Conservation (phyloP, 257 asterid species). For the Nicotiana benthamiana region DNA sequence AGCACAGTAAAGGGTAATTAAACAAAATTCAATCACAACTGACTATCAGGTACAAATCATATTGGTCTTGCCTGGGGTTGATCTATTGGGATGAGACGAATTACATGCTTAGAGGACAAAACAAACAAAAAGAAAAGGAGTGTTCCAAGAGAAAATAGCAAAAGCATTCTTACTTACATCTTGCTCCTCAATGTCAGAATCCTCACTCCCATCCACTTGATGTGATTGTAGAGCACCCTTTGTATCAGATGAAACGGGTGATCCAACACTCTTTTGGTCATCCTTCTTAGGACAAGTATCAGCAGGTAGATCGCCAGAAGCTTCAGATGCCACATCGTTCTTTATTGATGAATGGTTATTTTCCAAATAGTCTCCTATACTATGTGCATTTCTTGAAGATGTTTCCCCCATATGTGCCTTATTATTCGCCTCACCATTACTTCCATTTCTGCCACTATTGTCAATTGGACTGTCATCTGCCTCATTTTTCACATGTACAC, state of each 20-base stretch:
- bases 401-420: constrained; percentile 23
- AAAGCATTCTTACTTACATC: constrained; percentile 57
- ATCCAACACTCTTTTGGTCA: constrained; percentile 40
- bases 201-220: constrained; percentile 50
- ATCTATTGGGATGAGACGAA: neutral
- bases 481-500: constrained; percentile 24
- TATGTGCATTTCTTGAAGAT: constrained; percentile 20
- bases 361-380: constrained; percentile 19
- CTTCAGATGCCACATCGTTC: constrained; percentile 26
- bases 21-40: neutral
- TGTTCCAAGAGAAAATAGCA: constrained; percentile 5
- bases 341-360: constrained; percentile 17
- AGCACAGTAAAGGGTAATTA: neutral
- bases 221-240: constrained; percentile 20
- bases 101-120: neutral
- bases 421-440: constrained; percentile 20
- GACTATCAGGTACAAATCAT: neutral
- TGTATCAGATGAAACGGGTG: constrained; percentile 6
- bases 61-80: neutral
- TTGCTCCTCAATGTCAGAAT: constrained; percentile 75
- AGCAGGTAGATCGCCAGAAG: constrained; percentile 24
- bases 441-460: constrained; percentile 17
- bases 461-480: constrained; percentile 24
- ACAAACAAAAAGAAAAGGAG: constrained; percentile 7
- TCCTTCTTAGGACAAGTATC: constrained; percentile 23